Conservation (phyloP, 73 alveolate species). For the Stentor roeselii region DNA sequence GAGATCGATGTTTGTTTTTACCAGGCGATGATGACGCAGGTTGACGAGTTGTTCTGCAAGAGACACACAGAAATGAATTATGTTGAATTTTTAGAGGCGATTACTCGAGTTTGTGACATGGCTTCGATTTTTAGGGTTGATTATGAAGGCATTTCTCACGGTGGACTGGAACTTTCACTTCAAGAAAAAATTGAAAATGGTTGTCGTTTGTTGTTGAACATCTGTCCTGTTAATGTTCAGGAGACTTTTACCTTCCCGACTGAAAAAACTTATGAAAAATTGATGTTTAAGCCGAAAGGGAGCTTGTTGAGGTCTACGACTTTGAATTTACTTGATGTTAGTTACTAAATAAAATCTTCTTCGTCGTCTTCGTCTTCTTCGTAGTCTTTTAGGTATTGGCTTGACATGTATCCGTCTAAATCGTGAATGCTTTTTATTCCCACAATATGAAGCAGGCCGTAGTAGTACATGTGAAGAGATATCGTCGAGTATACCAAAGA, state of each 20-base stretch:
- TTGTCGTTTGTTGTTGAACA: neutral
- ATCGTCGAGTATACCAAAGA: neutral
- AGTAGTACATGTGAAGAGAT: neutral
- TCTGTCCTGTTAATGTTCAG: neutral
- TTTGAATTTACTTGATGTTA: no score
- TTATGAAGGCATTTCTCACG: no score
- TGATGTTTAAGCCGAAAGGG: neutral
- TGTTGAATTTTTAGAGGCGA: slow-evolving; percentile 69
- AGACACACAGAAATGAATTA: slow-evolving; percentile 67
- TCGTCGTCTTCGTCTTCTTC: neutral
- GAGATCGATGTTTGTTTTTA: slow-evolving; percentile 63
- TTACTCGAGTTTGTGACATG: slow-evolving; percentile 12
- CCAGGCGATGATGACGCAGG: slow-evolving; percentile 74
- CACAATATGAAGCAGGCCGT: neutral
- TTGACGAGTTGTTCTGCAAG: slow-evolving; percentile 64
- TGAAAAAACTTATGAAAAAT: neutral
- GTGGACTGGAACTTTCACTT: neutral
- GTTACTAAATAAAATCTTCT: no score
- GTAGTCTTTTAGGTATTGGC: neutral
- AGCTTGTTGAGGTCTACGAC: no score
- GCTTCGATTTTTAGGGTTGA: no score
- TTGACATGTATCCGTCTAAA: neutral
- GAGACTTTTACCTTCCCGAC: neutral
- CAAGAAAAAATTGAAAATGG: neutral
- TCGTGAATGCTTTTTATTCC: neutral